Evolutionary conservation across 306 rosid genomes (phyloP).

Genomic region (Purshia tridentata): DNA sequence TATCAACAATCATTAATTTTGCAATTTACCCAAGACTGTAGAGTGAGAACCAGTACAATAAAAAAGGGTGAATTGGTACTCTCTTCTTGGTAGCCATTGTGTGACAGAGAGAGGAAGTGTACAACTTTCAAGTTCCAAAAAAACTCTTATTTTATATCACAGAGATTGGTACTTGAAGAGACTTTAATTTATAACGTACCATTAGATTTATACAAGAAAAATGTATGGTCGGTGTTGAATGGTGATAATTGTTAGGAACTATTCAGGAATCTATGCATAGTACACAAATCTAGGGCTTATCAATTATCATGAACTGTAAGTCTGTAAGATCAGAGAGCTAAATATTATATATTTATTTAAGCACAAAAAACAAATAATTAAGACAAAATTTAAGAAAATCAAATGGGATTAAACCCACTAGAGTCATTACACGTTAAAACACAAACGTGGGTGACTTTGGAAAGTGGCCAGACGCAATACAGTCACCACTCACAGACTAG

Average conservation of each 20-base stretch:
- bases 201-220: not conserved
- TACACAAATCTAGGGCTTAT: not conserved
- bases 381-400: not conserved
- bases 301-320: not conserved
- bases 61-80: not conserved
- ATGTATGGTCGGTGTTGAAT: not conserved
- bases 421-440: not conserved
- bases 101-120: not conserved
- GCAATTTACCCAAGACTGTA: too few species aligned
- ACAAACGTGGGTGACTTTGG: not conserved
- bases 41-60: not conserved
- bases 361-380: not conserved
- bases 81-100: not conserved
- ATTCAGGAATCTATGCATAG: conserved; percentile 12
- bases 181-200: not conserved
- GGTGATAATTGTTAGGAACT: not conserved
- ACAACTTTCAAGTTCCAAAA: not conserved
- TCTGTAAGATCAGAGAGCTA: not conserved
- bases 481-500: not conserved
- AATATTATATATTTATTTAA: too few species aligned
- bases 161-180: not conserved
- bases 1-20: too few species aligned
- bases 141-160: not conserved
- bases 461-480: not conserved
- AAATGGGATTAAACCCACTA: not conserved